Evolutionary conservation across 345 rosid species (phyloP).

Genomic region (Geranium rotundifolium): DNA sequence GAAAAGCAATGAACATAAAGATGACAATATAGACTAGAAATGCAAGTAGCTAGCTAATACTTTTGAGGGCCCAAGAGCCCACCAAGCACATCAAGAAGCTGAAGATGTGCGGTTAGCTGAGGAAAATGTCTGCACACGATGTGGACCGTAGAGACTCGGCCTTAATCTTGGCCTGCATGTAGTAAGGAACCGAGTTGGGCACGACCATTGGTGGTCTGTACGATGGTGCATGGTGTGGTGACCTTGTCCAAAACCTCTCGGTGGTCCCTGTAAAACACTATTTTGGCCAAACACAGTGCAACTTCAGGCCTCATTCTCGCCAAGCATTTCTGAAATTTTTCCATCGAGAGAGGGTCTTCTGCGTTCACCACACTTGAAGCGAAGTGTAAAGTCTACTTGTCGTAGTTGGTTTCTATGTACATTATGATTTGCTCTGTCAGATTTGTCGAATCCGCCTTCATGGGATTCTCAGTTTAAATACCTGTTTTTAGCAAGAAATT

Average conservation of each 20-base stretch:
- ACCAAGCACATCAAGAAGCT: conserved; percentile 7
- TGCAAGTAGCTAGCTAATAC: too few relatives aligned
- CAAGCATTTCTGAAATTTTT: conserved; percentile 4
- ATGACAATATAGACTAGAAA: too few relatives aligned
- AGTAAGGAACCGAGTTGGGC: conserved; percentile 8
- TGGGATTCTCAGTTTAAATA: conserved; percentile 10
- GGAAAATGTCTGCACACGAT: conserved; percentile 10
- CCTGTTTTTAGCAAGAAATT: neutral
- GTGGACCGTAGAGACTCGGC: conserved; percentile 8
- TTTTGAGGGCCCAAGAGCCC: too few relatives aligned
- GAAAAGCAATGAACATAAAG: too few relatives aligned
- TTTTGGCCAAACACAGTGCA: conserved; percentile 3
- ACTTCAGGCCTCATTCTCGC: conserved; percentile 10
- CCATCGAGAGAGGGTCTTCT: conserved; percentile 7
- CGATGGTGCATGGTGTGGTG: conserved; percentile 7
- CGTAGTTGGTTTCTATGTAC: conserved; percentile 10
- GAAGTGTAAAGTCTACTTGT: conserved; percentile 5
- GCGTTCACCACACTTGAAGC: conserved; percentile 1
- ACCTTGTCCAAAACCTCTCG: conserved; percentile 7
- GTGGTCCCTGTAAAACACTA: conserved; percentile 8
- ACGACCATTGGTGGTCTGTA: conserved; percentile 8
- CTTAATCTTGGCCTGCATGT: conserved; percentile 8
- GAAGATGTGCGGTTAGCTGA: conserved; percentile 1
- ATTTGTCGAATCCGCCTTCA: conserved; percentile 13
- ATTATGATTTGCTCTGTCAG: conserved; percentile 6